phyloP scores from a whole-genome alignment of 169 alveolate genomes.

The Eimeria zaria region DNA sequence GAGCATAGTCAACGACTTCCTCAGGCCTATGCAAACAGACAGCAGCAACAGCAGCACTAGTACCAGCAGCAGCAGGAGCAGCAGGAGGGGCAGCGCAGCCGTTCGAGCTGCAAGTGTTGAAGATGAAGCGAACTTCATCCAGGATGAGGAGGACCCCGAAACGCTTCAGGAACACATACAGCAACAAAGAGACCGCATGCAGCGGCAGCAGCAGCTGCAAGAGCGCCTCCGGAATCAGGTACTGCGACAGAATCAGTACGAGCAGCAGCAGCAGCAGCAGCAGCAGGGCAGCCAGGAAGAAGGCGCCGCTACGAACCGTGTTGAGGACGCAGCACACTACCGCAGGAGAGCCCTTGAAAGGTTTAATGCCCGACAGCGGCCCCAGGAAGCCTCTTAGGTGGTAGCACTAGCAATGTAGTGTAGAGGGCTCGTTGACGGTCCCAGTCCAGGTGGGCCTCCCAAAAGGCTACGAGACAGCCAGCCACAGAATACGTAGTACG shows the following conservation, averaged over 20 bases:
- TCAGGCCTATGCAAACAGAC: background rate
- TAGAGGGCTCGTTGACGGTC: too few relatives aligned
- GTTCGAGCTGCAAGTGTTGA: conserved; percentile 31
- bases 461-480: background rate
- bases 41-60: conserved; percentile 11
- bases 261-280: conserved; percentile 29
- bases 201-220: conserved; percentile 5
- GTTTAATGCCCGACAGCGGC: conserved; percentile 22
- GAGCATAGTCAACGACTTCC: conserved; percentile 45
- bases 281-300: background rate
- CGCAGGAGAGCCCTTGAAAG: conserved; percentile 35
- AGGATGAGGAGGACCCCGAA: background rate
- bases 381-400: background rate
- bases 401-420: background rate
- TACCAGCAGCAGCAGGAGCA: background rate
- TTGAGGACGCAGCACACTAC: background rate
- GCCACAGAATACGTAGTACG: background rate
- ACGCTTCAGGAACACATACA: background rate
- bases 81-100: background rate
- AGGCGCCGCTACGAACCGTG: background rate
- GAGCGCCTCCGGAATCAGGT: background rate
- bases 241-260: background rate
- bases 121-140: background rate
- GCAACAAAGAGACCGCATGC: background rate
- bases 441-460: background rate